phyloP scores from a whole-genome alignment of 2,329 filamentous ascomycete species.

The Didymella keratinophila region DNA sequence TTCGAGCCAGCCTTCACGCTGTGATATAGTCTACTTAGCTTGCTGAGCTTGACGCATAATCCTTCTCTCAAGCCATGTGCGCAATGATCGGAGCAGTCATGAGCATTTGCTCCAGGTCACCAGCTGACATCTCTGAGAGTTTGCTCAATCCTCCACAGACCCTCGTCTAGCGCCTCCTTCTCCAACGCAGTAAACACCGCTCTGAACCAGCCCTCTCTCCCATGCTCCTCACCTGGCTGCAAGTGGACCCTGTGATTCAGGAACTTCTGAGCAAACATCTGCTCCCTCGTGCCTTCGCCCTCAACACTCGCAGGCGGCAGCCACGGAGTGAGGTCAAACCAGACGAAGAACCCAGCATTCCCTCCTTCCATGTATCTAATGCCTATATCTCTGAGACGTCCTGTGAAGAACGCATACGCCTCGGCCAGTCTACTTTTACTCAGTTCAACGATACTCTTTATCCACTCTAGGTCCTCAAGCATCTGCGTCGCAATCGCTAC shows the following conservation, averaged over 20 bases:
- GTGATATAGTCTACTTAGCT: neutral
- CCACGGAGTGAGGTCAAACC: constrained; percentile 55
- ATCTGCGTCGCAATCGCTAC: constrained; percentile 30
- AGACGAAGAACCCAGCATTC: constrained; percentile 67
- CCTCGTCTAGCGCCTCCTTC: constrained; percentile 47
- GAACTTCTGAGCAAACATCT: constrained; percentile 37
- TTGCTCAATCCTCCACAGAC: constrained; percentile 26
- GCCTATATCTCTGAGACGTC: constrained; percentile 49
- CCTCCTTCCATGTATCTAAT: constrained; percentile 58
- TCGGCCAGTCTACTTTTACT: neutral
- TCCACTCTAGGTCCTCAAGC: constrained; percentile 33
- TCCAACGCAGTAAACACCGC: constrained; percentile 51
- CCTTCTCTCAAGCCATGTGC: neutral
- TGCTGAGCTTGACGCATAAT: neutral
- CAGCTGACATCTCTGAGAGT: neutral
- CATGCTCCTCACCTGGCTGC: constrained; percentile 43
- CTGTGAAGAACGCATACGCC: neutral
- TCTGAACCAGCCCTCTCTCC: constrained; percentile 55
- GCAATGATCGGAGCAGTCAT: neutral
- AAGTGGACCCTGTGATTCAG: constrained; percentile 29
- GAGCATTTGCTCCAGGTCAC: neutral
- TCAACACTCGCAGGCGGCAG: constrained; percentile 10
- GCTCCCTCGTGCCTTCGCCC: constrained; percentile 26
- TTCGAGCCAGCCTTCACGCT: neutral
- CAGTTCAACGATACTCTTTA: constrained; percentile 9